phyloP scores from a whole-genome alignment of 306 rosid genomes.

The Lagenaria siceraria region DNA sequence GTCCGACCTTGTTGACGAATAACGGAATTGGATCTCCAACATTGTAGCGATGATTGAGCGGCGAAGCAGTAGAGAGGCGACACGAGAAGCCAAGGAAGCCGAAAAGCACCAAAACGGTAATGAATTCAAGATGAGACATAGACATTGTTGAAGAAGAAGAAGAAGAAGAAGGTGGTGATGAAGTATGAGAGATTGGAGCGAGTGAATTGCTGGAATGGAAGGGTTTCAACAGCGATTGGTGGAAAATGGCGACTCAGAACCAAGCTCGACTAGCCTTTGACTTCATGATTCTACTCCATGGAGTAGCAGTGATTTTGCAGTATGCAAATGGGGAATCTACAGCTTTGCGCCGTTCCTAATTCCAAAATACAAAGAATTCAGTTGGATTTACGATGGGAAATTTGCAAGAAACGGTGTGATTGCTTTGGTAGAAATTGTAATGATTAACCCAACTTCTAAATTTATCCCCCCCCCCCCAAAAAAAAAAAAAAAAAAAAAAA shows the following conservation, averaged over 20 bases:
- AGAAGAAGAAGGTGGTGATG: background rate
- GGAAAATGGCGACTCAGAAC: background rate
- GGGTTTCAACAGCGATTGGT: background rate
- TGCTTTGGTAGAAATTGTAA: background rate
- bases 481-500: too few species aligned
- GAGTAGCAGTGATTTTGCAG: background rate
- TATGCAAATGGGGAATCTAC: background rate
- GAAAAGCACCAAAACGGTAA: slow-evolving; percentile 23
- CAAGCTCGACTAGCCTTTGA: background rate
- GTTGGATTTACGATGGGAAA: background rate
- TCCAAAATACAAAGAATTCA: too few species aligned
- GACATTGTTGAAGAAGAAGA: slow-evolving; percentile 26
- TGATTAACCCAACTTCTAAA: too few species aligned
- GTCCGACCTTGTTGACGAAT: slow-evolving; percentile 72
- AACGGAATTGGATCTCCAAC: slow-evolving; percentile 44
- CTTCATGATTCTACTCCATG: background rate
- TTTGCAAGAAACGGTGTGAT: background rate
- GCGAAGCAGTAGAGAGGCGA: slow-evolving; percentile 24
- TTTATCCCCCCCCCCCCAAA: too few species aligned
- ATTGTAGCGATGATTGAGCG: slow-evolving; percentile 42
- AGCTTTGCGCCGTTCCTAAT: background rate
- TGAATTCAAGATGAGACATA: slow-evolving; percentile 9
- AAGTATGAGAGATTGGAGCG: background rate
- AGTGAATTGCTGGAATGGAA: background rate
- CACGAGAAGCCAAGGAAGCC: slow-evolving; percentile 9